These are phyloP conservation scores for Wickerhamomyces rabaulensis DNA, from an alignment of 805 yeast genomes.

Conservation along the genomic window DNA sequence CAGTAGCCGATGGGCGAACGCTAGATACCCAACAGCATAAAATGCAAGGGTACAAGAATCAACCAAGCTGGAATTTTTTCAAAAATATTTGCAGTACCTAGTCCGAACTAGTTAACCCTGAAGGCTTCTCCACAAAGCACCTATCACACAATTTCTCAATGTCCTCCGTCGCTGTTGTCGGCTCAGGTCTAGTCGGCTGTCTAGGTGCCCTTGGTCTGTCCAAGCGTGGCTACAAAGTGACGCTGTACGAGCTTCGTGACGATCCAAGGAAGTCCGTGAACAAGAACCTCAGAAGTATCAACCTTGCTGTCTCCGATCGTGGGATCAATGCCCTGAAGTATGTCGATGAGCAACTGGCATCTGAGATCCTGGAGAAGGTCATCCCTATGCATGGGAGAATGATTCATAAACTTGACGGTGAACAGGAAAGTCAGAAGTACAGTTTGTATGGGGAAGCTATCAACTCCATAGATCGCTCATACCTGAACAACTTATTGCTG, in stretches of 20 bases:
- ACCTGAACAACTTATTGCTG: slow-evolving; percentile 58
- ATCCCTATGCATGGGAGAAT: slow-evolving; percentile 88
- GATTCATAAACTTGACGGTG: slow-evolving; percentile 71
- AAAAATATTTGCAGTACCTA: too few relatives aligned
- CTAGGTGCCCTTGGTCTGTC: slow-evolving; percentile 77
- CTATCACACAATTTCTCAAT: neutral
- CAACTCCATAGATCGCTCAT: slow-evolving; percentile 77
- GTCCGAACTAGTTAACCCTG: too few relatives aligned
- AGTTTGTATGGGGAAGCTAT: slow-evolving; percentile 72
- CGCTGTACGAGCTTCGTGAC: slow-evolving; percentile 62
- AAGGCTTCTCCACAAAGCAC: too few relatives aligned
- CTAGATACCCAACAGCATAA: too few relatives aligned
- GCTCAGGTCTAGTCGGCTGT: slow-evolving; percentile 90
- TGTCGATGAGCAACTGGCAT: slow-evolving; percentile 56
- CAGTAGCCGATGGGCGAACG: too few relatives aligned
- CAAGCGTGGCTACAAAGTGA: slow-evolving; percentile 65
- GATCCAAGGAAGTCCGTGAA: slow-evolving; percentile 45
- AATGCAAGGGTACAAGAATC: too few relatives aligned
- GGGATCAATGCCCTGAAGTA: slow-evolving; percentile 67
- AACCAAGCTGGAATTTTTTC: too few relatives aligned
- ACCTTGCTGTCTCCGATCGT: slow-evolving; percentile 81
- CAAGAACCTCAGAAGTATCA: slow-evolving; percentile 61
- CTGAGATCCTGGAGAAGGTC: slow-evolving; percentile 48
- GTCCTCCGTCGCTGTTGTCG: slow-evolving; percentile 54
- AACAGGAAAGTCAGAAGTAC: slow-evolving; percentile 63